A percentile compares a stretch with the other conserved stretches of the same genome.
Evolutionary conservation across 1,284 basidiomycete species (phyloP).

Genomic region (Pyrrhoderma lamaoense): DNA sequence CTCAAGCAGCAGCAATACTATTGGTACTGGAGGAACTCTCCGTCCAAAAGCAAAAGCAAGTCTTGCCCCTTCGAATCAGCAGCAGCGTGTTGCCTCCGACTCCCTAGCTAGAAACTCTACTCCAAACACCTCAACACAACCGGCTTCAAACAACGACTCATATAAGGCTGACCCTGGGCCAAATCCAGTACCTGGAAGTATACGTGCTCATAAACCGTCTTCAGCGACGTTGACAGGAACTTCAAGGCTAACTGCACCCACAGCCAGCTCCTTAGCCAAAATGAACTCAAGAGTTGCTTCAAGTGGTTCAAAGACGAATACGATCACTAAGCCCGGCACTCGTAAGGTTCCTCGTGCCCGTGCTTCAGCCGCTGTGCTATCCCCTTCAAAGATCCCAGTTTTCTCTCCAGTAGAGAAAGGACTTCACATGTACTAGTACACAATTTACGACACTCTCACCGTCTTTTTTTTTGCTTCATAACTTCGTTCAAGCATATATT

Average conservation of each 20-base stretch:
- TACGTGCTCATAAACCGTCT: constrained; percentile 24
- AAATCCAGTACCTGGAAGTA: constrained; percentile 19
- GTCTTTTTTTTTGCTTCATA: no score
- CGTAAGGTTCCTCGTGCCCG: constrained; percentile 6
- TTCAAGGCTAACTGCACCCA: constrained; percentile 63
- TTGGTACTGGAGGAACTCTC: background rate
- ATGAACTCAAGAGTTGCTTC: constrained; percentile 24
- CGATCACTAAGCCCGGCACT: constrained; percentile 25
- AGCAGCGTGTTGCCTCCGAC: background rate
- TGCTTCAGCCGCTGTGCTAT: constrained; percentile 3
- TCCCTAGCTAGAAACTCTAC: no score
- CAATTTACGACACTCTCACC: no score
- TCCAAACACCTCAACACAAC: no score
- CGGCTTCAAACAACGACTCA: no score
- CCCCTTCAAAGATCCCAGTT: constrained; percentile 16
- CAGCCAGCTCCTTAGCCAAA: constrained; percentile 71
- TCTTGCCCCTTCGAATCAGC: background rate
- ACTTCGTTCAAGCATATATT: no score
- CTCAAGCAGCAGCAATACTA: background rate
- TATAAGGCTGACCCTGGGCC: constrained; percentile 19
- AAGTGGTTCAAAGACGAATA: constrained; percentile 20
- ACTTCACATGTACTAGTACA: background rate
- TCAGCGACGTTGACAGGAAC: constrained; percentile 24
- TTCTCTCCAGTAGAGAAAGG: constrained; percentile 9
- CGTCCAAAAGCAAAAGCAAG: background rate